phyloP scores from a whole-genome alignment of 768 basidiomycete genomes.

The Pleurotus eryngii region DNA sequence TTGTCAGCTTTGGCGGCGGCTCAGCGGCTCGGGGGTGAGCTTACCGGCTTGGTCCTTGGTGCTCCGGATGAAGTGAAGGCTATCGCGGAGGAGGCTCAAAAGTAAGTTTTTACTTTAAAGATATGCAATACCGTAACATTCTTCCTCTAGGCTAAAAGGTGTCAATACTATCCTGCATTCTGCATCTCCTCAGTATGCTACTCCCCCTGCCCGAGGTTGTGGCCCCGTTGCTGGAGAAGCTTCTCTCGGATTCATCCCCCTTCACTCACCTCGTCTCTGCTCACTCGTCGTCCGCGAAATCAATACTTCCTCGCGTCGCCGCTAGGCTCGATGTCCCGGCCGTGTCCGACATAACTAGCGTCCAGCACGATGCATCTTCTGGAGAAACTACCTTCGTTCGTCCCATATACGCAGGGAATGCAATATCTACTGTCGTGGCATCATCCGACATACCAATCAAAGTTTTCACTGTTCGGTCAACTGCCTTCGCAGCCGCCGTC shows the following conservation, averaged over 20 bases:
- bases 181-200: constrained; percentile 63
- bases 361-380: constrained; percentile 67
- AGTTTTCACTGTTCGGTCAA: constrained; percentile 92
- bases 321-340: constrained; percentile 87
- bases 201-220: constrained; percentile 73
- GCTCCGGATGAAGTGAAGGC: constrained; percentile 59
- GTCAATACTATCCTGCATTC: constrained; percentile 68
- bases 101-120: constrained; percentile 40
- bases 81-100: constrained; percentile 76
- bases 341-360: constrained; percentile 84
- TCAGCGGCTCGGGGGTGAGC: constrained; percentile 76
- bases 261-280: constrained; percentile 93
- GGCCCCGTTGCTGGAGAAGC: constrained; percentile 76
- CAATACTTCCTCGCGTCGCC: constrained; percentile 88
- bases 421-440: constrained; percentile 87
- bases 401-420: constrained; percentile 97
- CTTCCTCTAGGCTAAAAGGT: constrained; percentile 55
- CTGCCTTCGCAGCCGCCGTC: constrained; percentile 76
- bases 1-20: constrained; percentile 93
- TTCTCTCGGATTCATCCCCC: constrained; percentile 57
- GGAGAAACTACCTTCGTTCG: constrained; percentile 85
- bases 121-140: constrained; percentile 9
- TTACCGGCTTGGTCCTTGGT: constrained; percentile 78
- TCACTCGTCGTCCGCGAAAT: constrained; percentile 90
- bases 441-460: constrained; percentile 77